Evolutionary conservation across 768 basidiomycete species (phyloP).

Genomic region (Termitomyces sp.): DNA sequence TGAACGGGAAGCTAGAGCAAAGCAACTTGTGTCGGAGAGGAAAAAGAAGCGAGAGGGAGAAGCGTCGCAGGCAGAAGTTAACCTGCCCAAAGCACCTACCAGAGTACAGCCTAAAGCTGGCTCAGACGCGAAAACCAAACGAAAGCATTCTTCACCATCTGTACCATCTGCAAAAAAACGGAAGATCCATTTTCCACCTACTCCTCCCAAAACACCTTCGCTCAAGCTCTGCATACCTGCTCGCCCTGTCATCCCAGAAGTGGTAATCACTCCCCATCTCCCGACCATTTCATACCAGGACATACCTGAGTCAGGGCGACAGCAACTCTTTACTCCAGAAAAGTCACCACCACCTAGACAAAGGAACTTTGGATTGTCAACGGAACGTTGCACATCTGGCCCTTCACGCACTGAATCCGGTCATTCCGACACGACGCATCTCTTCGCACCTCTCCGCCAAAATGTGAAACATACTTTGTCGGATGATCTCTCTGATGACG

Average conservation of each 20-base stretch:
- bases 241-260: conserved; percentile 10
- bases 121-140: conserved; percentile 8
- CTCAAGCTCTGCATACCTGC: conserved; percentile 14
- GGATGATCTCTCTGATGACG: conserved; percentile 6
- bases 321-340: conserved; percentile 15
- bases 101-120: not conserved
- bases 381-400: not conserved
- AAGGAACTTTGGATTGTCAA: not conserved
- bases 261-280: conserved; percentile 11
- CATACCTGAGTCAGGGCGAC: not conserved
- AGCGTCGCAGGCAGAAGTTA: conserved; percentile 12
- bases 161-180: conserved; percentile 14
- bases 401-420: not conserved
- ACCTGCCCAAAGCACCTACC: not conserved
- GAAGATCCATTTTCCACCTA: conserved; percentile 10
- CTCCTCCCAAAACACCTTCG: conserved; percentile 16
- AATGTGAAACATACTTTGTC: not conserved
- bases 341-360: conserved; percentile 13
- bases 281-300: conserved; percentile 1
- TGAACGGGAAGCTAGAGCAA: conserved; percentile 46
- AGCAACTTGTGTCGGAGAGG: conserved; percentile 50
- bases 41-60: conserved; percentile 55
- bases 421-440: not conserved
- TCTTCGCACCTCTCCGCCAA: not conserved
- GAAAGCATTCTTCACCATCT: conserved; percentile 5